These are phyloP conservation scores for Metschnikowia kunwiensis DNA, from an alignment of 805 yeast genomes.

Conservation along the genomic window DNA sequence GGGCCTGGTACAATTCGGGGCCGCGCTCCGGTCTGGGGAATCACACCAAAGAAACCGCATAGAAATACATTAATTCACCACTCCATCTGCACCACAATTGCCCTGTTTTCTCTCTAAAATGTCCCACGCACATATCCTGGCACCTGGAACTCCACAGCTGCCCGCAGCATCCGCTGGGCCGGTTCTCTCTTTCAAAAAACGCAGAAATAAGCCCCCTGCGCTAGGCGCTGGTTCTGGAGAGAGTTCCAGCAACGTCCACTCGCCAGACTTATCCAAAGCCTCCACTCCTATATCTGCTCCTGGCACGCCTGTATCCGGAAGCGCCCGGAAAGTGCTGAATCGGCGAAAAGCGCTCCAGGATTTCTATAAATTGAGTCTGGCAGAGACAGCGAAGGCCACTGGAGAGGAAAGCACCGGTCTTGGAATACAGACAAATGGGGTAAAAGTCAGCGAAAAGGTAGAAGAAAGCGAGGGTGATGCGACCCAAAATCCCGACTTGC, in stretches of 20 bases:
- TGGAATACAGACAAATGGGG: no score
- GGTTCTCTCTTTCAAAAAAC: constrained; percentile 32
- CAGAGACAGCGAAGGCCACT: background rate
- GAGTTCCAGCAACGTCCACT: background rate
- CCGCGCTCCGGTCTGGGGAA: no score
- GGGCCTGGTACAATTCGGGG: no score
- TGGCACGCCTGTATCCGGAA: constrained; percentile 6
- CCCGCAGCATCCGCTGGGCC: constrained; percentile 14
- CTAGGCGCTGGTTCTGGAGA: background rate
- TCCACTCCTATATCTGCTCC: constrained; percentile 2
- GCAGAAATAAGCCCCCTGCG: constrained; percentile 4
- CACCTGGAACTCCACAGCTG: no score
- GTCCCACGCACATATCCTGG: no score
- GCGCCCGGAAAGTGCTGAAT: constrained; percentile 35
- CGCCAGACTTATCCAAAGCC: background rate
- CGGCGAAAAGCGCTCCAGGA: constrained; percentile 43
- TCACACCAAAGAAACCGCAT: no score
- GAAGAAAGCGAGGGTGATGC: background rate
- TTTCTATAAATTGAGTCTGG: constrained; percentile 32
- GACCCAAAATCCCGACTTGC: background rate
- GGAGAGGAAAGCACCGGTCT: background rate
- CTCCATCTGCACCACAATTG: no score
- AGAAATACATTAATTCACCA: no score
- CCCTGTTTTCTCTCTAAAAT: no score
- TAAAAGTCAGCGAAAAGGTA: background rate